Conservation (phyloP, 2,329 filamentous ascomycete genomes). For the Fusarium stilboides region DNA sequence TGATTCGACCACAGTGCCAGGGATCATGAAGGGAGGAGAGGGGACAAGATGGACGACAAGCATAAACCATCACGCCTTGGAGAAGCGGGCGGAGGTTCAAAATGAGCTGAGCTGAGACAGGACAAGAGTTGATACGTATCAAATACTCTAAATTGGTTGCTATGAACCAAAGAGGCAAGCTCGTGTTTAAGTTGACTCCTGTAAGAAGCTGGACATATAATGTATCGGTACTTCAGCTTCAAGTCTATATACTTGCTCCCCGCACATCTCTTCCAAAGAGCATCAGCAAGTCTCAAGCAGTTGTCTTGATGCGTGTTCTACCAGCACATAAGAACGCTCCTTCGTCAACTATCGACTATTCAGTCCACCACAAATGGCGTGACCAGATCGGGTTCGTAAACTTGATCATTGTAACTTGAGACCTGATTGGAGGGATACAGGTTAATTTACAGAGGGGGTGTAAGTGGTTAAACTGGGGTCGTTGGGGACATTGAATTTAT, state of each 20-base stretch:
- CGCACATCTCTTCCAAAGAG: background rate
- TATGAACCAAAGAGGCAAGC: background rate
- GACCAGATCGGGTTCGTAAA: constrained; percentile 5
- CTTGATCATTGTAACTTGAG: constrained; percentile 4
- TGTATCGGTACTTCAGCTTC: background rate
- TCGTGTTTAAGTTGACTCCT: background rate
- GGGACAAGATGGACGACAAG: constrained; percentile 10
- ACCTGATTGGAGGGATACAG: constrained; percentile 13
- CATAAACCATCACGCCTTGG: constrained; percentile 18
- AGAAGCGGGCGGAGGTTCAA: constrained; percentile 5
- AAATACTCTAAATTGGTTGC: background rate
- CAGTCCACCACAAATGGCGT: constrained; percentile 7
- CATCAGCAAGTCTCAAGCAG: background rate
- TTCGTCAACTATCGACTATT: constrained; percentile 1
- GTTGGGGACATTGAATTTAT: constrained; percentile 4
- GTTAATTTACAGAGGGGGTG: constrained; percentile 1
- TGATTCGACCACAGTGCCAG: constrained; percentile 23
- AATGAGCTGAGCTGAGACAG: constrained; percentile 5
- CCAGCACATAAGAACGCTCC: background rate
- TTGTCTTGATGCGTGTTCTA: background rate
- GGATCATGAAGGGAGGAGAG: constrained; percentile 29
- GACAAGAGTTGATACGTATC: background rate
- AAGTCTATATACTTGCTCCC: background rate
- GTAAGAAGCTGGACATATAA: background rate
- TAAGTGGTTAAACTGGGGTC: constrained; percentile 22